Percentiles rank a stretch among this genome's conserved stretches.
phyloP scores from a whole-genome alignment of 1,284 basidiomycete genomes.

The Rhodotorula sp. region DNA sequence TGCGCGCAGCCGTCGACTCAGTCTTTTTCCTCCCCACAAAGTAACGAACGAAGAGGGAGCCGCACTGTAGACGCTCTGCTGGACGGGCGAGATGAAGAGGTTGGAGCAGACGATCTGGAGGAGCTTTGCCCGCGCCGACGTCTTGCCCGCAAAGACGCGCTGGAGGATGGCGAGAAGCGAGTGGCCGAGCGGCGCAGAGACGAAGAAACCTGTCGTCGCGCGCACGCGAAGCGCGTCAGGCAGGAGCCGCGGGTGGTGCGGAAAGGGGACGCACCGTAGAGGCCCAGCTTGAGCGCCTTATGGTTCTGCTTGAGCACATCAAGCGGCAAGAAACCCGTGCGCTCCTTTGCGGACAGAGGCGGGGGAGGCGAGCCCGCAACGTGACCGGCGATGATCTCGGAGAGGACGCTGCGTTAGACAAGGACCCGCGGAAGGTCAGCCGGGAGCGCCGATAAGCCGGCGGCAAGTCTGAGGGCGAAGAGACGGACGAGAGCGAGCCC shows the following conservation, averaged over 20 bases:
- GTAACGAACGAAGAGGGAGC: background rate
- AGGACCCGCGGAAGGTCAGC: background rate
- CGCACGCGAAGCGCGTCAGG: background rate
- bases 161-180: conserved; percentile 70
- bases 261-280: conserved; percentile 30
- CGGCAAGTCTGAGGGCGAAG: too few species aligned
- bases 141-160: conserved; percentile 72
- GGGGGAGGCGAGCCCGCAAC: conserved; percentile 32
- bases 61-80: conserved; percentile 62
- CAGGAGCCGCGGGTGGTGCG: background rate
- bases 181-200: conserved; percentile 81
- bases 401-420: conserved; percentile 16
- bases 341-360: conserved; percentile 38
- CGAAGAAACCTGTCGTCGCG: conserved; percentile 63
- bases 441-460: background rate
- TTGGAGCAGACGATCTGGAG: conserved; percentile 76
- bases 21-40: conserved; percentile 1
- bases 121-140: conserved; percentile 66
- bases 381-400: conserved; percentile 35
- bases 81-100: conserved; percentile 74
- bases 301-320: conserved; percentile 44
- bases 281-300: conserved; percentile 45
- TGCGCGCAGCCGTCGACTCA: conserved; percentile 28
- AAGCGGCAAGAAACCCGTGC: conserved; percentile 43
- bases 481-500: conserved; percentile 30